A percentile compares a stretch with the other conserved stretches of the same genome.
Conservation (phyloP, 2,329 filamentous ascomycete species). For the Phoma herbarum region DNA sequence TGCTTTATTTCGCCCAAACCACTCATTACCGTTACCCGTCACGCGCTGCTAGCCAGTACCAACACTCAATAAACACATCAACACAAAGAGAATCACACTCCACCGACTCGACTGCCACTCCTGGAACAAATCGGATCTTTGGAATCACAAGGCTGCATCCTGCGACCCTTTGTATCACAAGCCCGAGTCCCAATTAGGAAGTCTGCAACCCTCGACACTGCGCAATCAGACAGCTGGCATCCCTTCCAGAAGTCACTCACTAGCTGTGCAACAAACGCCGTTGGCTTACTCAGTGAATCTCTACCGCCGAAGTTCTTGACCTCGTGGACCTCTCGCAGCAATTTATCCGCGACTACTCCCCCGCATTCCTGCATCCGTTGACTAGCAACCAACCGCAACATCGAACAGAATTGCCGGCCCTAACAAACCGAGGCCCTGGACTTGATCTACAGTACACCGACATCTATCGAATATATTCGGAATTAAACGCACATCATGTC, state of each 20-base stretch:
- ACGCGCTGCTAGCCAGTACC: conserved; percentile 43
- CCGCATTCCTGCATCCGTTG: conserved; percentile 41
- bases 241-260: conserved; percentile 31
- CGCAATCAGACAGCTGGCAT: conserved; percentile 30
- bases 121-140: conserved; percentile 24
- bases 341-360: conserved; percentile 49
- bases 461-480: conserved; percentile 38
- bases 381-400: conserved; percentile 39
- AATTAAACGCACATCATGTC: conserved; percentile 58
- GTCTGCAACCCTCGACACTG: conserved; percentile 37
- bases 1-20: conserved; percentile 30
- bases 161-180: conserved; percentile 41
- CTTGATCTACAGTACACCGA: conserved; percentile 25
- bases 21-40: conserved; percentile 29
- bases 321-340: conserved; percentile 37
- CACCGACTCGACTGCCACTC: conserved; percentile 16
- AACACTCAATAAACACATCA: conserved; percentile 25
- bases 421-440: conserved; percentile 22
- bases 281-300: conserved; percentile 30
- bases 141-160: conserved; percentile 23
- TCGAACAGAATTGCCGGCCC: conserved; percentile 43
- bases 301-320: conserved; percentile 27
- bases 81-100: conserved; percentile 24
- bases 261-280: conserved; percentile 33
- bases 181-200: conserved; percentile 35